Evolutionary conservation across 192 early-diverging fungal genomes (phyloP), one percentile per base, ranked within the genome.

Genomic region (Umbelopsis isabellina): DNA sequence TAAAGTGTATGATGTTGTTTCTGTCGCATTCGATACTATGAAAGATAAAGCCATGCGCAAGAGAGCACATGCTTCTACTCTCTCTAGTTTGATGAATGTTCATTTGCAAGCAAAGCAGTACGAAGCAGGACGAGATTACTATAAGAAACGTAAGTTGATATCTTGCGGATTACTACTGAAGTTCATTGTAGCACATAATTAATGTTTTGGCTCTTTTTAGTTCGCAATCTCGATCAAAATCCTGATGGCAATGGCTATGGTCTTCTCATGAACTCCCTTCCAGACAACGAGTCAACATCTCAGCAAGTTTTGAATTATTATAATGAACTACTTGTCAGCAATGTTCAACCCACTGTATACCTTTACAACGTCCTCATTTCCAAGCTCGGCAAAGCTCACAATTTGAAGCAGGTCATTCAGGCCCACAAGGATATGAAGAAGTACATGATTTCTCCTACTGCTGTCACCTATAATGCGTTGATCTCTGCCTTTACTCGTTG

Each of bases 331-430:
- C 18, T 61, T 25, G 12, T 61, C 55, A 61, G 55, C 66, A 77
- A 83, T 33, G 79, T 86, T 35, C 83, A 82, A 64, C 83, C 82
- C 22, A 86, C 80, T 13, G 76, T 83, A 6, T 88, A 83, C 55
- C 82, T 88, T 58, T 88, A 85, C 71, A 88, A 88, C 45, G 87
- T 88, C 21, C 72, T 88, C 8, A 84, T 88, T 16, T 84, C 83
- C 67, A 86, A 85, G 65, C 77, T 88, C 10, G 83, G 83, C 27
- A 84, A 84, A 70, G 87, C 85, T 11, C 87, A 83, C 71, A 88
- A 85, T 55, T 73, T 82, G 21, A 85, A 88, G 13, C 35, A 66
- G 0, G 87, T 83, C 3, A 45, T 84, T 70, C 75, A 80, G 44
- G 70, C 83, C 12, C 86, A 80, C 58, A 79, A 86, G n/a, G 87